Evolutionary conservation across 176 grass and related monocot genomes (phyloP).

Genomic region (Juncus inflexus): DNA sequence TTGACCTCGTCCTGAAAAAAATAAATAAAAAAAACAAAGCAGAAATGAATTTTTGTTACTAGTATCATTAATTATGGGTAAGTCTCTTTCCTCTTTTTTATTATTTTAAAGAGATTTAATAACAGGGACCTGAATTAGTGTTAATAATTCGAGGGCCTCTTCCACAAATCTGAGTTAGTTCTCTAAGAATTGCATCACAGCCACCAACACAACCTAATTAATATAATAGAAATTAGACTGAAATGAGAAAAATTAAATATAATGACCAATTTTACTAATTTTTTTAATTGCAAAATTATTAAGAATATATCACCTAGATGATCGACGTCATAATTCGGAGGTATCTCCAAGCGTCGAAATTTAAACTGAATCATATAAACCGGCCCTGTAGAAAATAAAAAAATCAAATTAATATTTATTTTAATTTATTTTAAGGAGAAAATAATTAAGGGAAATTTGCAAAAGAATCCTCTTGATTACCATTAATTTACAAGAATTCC

Average conservation of each 20-base stretch:
- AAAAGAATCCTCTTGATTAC: no score
- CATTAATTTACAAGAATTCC: no score
- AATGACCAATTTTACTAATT: not conserved
- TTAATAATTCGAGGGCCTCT: constrained; percentile 47
- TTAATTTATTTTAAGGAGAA: constrained; percentile 12
- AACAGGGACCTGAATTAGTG: constrained; percentile 51
- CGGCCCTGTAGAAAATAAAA: constrained; percentile 40
- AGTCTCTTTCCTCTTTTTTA: not conserved
- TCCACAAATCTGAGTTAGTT: constrained; percentile 72
- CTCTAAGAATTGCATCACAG: constrained; percentile 77
- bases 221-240: constrained; percentile 3
- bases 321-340: constrained; percentile 80
- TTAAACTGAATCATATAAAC: constrained; percentile 83
- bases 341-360: constrained; percentile 79
- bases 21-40: constrained; percentile 6
- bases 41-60: constrained; percentile 3
- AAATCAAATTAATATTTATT: constrained; percentile 22
- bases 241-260: constrained; percentile 12
- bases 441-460: no score
- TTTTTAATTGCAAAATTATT: no score
- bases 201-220: constrained; percentile 88
- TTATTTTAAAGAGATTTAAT: no score
- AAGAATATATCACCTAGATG: constrained; percentile 55
- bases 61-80: not conserved
- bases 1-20: constrained; percentile 54